Percentiles rank a stretch among this genome's conserved stretches.
Evolutionary conservation across 148 eudicot genomes (phyloP).

Genomic region (Fagopyrum esculentum): DNA sequence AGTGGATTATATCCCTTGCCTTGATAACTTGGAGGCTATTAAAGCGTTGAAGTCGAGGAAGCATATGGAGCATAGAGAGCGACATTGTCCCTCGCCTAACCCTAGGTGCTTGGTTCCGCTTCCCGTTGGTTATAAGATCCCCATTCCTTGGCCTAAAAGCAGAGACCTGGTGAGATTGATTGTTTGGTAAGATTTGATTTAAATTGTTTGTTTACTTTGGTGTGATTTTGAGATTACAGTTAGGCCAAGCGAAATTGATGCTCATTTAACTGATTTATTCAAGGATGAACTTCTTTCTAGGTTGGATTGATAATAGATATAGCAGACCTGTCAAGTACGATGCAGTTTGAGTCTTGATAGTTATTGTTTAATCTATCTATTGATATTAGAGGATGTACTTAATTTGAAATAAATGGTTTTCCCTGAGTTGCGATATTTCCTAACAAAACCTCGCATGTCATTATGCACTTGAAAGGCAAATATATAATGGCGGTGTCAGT

Average conservation of each 20-base stretch:
- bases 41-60: conserved; percentile 50
- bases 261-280: neutral
- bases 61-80: conserved; percentile 88
- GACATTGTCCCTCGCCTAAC: conserved; percentile 61
- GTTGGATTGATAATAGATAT: no score
- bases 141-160: conserved; percentile 89
- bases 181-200: conserved; percentile 59
- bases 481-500: no score
- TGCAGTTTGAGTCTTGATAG: neutral
- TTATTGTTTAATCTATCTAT: neutral
- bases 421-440: neutral
- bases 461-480: neutral
- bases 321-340: no score
- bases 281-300: no score
- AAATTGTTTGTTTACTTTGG: neutral
- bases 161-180: conserved; percentile 98
- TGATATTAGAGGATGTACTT: neutral
- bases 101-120: conserved; percentile 54
- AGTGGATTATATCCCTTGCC: conserved; percentile 85
- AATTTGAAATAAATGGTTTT: neutral
- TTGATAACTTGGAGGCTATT: conserved; percentile 68
- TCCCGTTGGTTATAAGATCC: conserved; percentile 65
- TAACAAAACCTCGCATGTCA: neutral
- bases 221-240: neutral
- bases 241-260: neutral